These are phyloP conservation scores for Anthostomella pinea DNA, from an alignment of 2,329 filamentous ascomycete genomes.

Conservation along the genomic window DNA sequence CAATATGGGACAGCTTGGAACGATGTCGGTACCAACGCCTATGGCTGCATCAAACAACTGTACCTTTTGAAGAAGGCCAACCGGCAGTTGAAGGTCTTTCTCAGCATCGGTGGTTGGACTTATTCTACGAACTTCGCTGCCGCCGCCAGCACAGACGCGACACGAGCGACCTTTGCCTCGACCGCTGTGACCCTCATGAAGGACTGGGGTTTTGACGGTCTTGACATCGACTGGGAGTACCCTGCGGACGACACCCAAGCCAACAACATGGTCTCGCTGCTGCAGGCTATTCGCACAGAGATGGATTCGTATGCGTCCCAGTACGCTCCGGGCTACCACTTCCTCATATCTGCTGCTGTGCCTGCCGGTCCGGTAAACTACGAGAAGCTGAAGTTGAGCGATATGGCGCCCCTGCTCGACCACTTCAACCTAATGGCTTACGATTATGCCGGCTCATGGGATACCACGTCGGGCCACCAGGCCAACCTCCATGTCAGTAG, in stretches of 20 bases:
- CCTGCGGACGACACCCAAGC: conserved; percentile 38
- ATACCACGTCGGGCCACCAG: conserved; percentile 60
- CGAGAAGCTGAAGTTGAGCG: conserved; percentile 42
- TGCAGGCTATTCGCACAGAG: conserved; percentile 42
- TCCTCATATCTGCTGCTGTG: conserved; percentile 52
- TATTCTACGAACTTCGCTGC: conserved; percentile 74
- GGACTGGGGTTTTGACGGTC: conserved; percentile 61
- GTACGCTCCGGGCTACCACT: conserved; percentile 46
- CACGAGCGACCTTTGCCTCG: conserved; percentile 65
- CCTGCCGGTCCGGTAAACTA: conserved; percentile 50
- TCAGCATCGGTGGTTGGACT: conserved; percentile 84
- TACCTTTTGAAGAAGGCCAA: conserved; percentile 74
- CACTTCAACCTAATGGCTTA: conserved; percentile 68
- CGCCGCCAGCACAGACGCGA: conserved; percentile 60
- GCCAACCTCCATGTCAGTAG: conserved; percentile 65
- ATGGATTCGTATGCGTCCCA: conserved; percentile 47
- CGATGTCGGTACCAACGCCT: conserved; percentile 67
- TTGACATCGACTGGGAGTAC: conserved; percentile 42
- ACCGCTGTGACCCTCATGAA: conserved; percentile 67
- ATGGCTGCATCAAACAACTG: conserved; percentile 78
- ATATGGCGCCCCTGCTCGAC: conserved; percentile 49
- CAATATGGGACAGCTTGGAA: conserved; percentile 47
- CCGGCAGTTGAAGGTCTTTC: conserved; percentile 71
- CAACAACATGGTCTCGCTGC: conserved; percentile 43
- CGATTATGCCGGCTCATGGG: conserved; percentile 71